Evolutionary conservation across 2,329 filamentous ascomycete species (phyloP), one percentile per base, ranked within the genome.

Genomic region (Penicillium psychrosexuale): DNA sequence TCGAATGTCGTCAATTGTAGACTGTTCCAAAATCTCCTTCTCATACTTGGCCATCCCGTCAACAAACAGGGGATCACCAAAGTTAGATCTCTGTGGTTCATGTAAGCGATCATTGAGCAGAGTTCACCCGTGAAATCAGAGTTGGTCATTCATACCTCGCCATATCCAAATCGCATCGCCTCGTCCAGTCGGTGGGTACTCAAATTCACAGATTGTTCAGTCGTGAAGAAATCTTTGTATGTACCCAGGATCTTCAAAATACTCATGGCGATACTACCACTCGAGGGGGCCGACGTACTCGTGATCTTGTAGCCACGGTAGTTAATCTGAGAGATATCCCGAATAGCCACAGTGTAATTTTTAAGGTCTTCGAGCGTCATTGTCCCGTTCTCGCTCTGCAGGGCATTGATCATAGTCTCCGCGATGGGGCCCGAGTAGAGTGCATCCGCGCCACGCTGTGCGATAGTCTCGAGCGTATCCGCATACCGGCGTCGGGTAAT

Each of bases 101-200:
- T 15, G 13, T 71, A 48, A 66, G 60, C 38, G 17, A 28, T 17
- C 8, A 8, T 15, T 22, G 13, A 6, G 36, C 31, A 1, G 7
- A 45, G 5, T n/a, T 2, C 8, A 12, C 15, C 3, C 12, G 15
- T 13, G 5, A 30, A 9, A 24, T 12, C 44, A 1, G 34, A 27
- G 27, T 17, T 4, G 0, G 8, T 6, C 15, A 6, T 19, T 45
- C 60, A 37, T 61, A 77, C 75, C 69, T 79, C 72, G 36, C 87
- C 91, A 69, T 97, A 97, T 3, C 84, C 91, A 70, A 96, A 97
- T 22, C 91, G 84, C 77, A 96, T 90, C 12, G 91, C 88, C 78
- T 97, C 94, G 66, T 91, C 85, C 61, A 96, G 82, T 13, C 89
- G 84, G 73, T 97, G 94, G 0, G 87, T 87, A 36, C 86, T 90